Evolutionary conservation across 495 filamentous ascomycete genomes (phyloP).

Genomic region (Xylaria curta): DNA sequence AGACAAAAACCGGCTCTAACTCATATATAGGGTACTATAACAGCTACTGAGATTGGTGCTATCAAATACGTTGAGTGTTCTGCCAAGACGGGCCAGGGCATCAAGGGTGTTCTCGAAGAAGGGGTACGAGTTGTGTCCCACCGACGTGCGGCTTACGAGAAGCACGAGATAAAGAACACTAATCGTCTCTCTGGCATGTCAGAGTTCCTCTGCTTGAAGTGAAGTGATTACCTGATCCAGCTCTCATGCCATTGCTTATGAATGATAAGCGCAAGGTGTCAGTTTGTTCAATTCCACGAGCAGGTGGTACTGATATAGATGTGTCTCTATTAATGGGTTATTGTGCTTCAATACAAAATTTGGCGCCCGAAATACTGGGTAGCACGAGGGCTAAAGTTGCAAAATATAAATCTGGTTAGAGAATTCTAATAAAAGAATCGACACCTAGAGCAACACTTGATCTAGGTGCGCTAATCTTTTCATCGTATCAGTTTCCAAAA

Average conservation of each 20-base stretch:
- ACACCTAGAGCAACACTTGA: background rate
- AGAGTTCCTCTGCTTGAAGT: slow-evolving; percentile 33
- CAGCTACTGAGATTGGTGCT: slow-evolving; percentile 23
- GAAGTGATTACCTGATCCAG: slow-evolving; percentile 18
- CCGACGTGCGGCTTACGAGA: slow-evolving; percentile 24
- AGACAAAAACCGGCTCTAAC: background rate
- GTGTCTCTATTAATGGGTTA: background rate
- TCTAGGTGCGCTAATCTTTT: background rate
- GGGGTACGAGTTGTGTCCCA: slow-evolving; percentile 28
- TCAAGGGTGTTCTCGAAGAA: slow-evolving; percentile 34
- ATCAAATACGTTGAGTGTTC: slow-evolving; percentile 39
- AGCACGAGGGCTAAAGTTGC: background rate
- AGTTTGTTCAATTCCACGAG: background rate
- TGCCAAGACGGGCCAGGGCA: slow-evolving; percentile 36
- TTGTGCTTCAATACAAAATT: slow-evolving; percentile 11
- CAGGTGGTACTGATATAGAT: background rate
- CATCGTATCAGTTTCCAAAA: background rate
- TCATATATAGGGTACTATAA: slow-evolving; percentile 22
- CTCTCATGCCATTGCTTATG: background rate
- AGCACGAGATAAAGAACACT: background rate
- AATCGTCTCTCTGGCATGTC: background rate
- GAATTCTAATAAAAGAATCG: background rate
- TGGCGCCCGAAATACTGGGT: background rate
- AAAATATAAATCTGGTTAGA: background rate
- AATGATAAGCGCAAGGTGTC: background rate